phyloP scores from a whole-genome alignment of 192 early-diverging fungal species.

The Coemansia biformis region DNA sequence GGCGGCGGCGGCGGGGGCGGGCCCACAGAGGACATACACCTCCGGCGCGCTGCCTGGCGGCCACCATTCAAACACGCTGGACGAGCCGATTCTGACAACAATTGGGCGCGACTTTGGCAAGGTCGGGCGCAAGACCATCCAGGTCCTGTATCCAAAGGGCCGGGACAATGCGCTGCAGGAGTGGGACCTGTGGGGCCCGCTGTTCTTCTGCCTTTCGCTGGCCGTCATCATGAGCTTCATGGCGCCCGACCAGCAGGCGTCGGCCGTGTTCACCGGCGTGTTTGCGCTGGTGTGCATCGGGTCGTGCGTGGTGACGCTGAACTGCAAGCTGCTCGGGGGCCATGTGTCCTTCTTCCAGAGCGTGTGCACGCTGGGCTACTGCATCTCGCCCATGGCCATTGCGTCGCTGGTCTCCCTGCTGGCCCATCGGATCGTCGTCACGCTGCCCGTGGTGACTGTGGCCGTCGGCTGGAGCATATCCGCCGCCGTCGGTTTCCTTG shows the following conservation, averaged over 20 bases:
- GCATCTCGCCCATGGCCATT: conserved; percentile 87
- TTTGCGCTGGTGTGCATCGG: conserved; percentile 96
- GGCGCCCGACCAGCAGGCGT: conserved; percentile 73
- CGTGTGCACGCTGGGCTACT: conserved; percentile 95
- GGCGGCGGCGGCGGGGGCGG: conserved; percentile 3
- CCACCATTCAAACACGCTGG: conserved; percentile 70
- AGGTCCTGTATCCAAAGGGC: conserved; percentile 42
- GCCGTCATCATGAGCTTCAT: conserved; percentile 78
- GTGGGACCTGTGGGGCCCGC: conserved; percentile 96
- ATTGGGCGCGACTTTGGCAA: conserved; percentile 60
- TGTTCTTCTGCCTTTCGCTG: conserved; percentile 86
- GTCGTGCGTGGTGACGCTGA: conserved; percentile 90
- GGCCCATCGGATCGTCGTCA: conserved; percentile 60
- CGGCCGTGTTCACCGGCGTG: conserved; percentile 82
- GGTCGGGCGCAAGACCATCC: conserved; percentile 29
- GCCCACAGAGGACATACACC: conserved; percentile 31
- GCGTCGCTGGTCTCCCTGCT: conserved; percentile 70
- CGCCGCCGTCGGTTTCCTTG: conserved; percentile 88
- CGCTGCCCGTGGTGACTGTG: conserved; percentile 65
- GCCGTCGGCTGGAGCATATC: conserved; percentile 86
- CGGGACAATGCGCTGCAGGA: conserved; percentile 38
- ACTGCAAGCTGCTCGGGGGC: conserved; percentile 92
- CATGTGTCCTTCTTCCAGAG: conserved; percentile 94
- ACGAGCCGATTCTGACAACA: conserved; percentile 91
- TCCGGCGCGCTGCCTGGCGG: conserved; percentile 44